Base-by-base conservation (phyloP, 2,329 filamentous ascomycete species). In the Thelonectria olida region DNA sequence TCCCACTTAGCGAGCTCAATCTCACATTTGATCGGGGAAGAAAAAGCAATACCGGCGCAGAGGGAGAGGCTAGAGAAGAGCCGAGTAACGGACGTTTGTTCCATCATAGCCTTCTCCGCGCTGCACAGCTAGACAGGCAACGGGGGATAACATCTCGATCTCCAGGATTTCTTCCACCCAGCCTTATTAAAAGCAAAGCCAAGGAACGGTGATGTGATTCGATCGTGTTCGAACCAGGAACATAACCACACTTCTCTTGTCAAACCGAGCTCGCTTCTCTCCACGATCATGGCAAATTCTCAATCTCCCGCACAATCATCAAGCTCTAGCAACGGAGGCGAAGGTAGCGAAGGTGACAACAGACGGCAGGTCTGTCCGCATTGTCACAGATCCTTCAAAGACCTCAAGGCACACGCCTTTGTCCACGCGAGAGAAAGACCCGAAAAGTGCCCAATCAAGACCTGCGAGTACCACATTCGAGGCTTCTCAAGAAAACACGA, bases 401-500 rank as follows among this genome's bases (percentile, higher is more conserved):
- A 52, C 22, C 34, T 52, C 20, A 52, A 52, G 23, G 34, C 49
- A 5, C 49, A 52, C 31, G 34, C 23, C 9, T 41, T 41, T 3
- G 39, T 34, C 13, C 49, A 52, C 34, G 49, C 49, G 10, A 52
- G 12, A 15, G 49, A 52, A n/a, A 41, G 49, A 8, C 49, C 49
- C 4, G 49, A 52, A 19, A 52, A 52, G n/a, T 52, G 49, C 15
- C 49, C 49, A 12, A 52, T 52, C 34, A 42, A 12, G 22, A 4
- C 34, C 4, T 52, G 49, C 36, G 49, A 52, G 22, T 52, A 52
- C 15, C 36, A 52, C 34, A 28, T 13, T 15, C 39, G 34, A 19
- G 49, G 49, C 13, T 52, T 52, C 23, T 52, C 49, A 13, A 52
- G 49, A 28, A 52, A 52, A 12, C 23, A 52, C 34, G 49, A 52